Evolutionary conservation across 441 rosid species (phyloP).

Genomic region (Eutrema salsugineum): DNA sequence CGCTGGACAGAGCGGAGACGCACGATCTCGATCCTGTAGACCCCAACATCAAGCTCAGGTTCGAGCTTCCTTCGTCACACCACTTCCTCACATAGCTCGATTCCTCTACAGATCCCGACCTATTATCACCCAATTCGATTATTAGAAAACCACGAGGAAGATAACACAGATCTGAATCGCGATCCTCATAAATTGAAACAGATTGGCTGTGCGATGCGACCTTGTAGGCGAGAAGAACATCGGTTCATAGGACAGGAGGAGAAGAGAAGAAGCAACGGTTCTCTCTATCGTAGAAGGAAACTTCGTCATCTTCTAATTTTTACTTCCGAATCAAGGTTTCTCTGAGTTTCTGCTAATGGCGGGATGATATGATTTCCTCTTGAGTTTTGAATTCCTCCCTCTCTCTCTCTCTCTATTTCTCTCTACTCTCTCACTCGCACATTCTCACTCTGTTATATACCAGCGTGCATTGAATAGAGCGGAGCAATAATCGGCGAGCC

Average conservation of each 20-base stretch:
- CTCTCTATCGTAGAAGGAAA: conserved; percentile 71
- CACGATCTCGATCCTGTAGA: conserved; percentile 43
- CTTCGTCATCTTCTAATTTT: conserved; percentile 28
- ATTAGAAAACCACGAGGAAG: neutral
- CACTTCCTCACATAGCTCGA: conserved; percentile 22
- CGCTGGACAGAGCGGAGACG: conserved; percentile 41
- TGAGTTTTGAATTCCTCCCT: conserved; percentile 15
- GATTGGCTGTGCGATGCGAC: conserved; percentile 26
- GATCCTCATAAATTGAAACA: neutral
- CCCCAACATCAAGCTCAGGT: conserved; percentile 34
- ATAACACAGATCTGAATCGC: neutral
- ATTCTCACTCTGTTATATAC: neutral
- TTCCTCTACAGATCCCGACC: conserved; percentile 22
- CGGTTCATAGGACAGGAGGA: conserved; percentile 58
- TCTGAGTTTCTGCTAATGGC: conserved; percentile 44
- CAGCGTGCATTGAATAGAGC: neutral
- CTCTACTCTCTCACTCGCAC: neutral
- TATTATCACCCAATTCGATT: neutral
- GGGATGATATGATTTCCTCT: conserved; percentile 36
- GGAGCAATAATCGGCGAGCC: neutral
- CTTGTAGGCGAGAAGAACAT: conserved; percentile 34
- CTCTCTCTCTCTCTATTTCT: neutral
- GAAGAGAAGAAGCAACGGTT: conserved; percentile 80
- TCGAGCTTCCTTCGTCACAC: conserved; percentile 22
- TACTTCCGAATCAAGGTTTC: conserved; percentile 14